phyloP scores from a whole-genome alignment of 2,329 filamentous ascomycete species.

The Fusarium buxicola region DNA sequence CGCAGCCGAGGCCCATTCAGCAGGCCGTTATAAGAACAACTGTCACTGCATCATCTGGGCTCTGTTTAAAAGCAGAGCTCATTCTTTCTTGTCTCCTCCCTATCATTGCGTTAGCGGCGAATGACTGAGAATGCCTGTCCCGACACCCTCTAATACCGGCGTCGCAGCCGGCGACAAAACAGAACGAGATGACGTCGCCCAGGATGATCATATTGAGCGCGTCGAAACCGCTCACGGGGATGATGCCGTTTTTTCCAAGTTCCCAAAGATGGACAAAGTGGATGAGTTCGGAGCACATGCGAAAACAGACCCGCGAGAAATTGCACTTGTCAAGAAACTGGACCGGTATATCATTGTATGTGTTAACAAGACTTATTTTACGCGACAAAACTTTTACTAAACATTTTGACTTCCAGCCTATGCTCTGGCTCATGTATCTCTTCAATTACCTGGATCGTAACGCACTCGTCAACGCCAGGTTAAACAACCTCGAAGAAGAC shows the following conservation, averaged over 20 bases:
- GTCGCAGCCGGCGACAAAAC: not conserved
- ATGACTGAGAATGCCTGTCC: too few species aligned
- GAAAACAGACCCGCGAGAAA: constrained; percentile 38
- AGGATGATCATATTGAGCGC: constrained; percentile 28
- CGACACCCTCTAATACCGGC: not conserved
- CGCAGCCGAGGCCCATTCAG: not conserved
- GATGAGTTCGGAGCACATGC: constrained; percentile 39
- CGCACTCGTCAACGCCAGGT: constrained; percentile 66
- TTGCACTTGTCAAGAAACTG: constrained; percentile 35
- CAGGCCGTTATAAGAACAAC: not conserved
- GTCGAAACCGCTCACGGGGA: constrained; percentile 19
- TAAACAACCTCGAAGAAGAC: constrained; percentile 65
- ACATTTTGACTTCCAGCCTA: constrained; percentile 33
- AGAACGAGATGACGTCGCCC: not conserved
- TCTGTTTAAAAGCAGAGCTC: too few species aligned
- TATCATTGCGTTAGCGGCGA: too few species aligned
- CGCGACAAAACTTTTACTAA: not conserved
- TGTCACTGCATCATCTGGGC: too few species aligned
- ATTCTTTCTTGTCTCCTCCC: too few species aligned
- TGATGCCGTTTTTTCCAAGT: constrained; percentile 28
- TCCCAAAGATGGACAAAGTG: constrained; percentile 36
- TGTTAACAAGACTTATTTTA: too few species aligned
- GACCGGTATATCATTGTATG: constrained; percentile 35
- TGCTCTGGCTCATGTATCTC: constrained; percentile 55
- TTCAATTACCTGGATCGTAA: constrained; percentile 60